Evolutionary conservation across 257 asterid genomes (phyloP).

Genomic region (Solanum lycopersicoides): DNA sequence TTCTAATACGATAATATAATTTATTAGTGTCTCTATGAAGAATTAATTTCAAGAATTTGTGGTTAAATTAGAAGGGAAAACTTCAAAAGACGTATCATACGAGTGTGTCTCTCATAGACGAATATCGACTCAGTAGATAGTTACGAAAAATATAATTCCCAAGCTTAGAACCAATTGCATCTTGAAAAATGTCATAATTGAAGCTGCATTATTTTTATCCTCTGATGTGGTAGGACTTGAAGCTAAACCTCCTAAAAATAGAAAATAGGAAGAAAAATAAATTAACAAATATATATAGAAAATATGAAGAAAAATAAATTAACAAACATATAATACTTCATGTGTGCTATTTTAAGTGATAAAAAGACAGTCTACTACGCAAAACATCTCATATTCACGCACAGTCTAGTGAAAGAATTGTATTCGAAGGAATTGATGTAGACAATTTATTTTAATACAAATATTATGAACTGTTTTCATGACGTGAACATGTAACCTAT

Average conservation of each 20-base stretch:
- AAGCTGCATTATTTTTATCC: background rate
- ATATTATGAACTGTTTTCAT: background rate
- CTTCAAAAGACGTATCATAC: background rate
- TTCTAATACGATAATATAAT: background rate
- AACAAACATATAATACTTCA: background rate
- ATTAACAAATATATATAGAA: background rate
- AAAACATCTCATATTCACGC: background rate
- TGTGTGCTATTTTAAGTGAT: background rate
- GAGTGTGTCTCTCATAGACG: background rate
- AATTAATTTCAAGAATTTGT: background rate
- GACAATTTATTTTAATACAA: background rate
- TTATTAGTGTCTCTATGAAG: background rate
- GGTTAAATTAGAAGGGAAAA: background rate
- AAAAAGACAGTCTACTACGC: background rate
- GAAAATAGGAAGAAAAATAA: background rate
- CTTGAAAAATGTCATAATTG: background rate
- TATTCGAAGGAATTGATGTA: background rate
- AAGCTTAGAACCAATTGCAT: constrained; percentile 6
- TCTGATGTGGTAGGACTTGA: background rate
- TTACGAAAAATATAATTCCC: constrained; percentile 1
- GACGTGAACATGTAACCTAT: background rate
- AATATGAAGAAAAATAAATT: background rate
- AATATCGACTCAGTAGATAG: background rate
- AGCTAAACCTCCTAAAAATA: background rate
- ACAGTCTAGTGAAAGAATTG: fast-evolving